A percentile compares a stretch with the other conserved stretches of the same genome.
Evolutionary conservation across 768 basidiomycete genomes (phyloP).

Genomic region (Xerocomellus amylosporus): DNA sequence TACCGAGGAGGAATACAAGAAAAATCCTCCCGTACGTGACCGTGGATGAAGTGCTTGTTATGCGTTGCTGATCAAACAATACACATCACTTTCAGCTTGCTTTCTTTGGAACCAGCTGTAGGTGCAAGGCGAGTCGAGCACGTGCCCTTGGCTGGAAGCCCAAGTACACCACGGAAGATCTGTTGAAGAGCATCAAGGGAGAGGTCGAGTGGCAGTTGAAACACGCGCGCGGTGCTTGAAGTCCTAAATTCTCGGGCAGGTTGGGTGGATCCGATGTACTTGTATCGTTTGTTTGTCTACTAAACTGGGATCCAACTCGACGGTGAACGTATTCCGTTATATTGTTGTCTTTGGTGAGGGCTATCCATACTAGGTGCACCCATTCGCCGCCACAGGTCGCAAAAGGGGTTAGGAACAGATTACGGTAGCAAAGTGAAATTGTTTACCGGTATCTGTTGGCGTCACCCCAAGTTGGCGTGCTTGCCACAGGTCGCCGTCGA

Average conservation of each 20-base stretch:
- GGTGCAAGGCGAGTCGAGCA: slow-evolving; percentile 16
- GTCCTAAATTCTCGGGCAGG: not conserved
- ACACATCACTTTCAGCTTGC: slow-evolving; percentile 6
- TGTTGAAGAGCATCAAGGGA: slow-evolving; percentile 17
- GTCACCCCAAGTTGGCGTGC: no score
- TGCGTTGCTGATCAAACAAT: not conserved
- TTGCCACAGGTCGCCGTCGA: no score
- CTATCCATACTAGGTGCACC: no score
- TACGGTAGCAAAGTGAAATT: no score
- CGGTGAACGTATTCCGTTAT: not conserved
- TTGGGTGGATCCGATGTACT: not conserved
- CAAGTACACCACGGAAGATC: slow-evolving; percentile 30
- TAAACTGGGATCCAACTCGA: not conserved
- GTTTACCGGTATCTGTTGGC: no score
- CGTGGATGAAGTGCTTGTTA: no score
- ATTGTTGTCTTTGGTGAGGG: not conserved
- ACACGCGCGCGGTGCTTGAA: not conserved
- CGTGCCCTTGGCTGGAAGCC: slow-evolving; percentile 30
- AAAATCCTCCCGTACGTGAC: slow-evolving; percentile 4
- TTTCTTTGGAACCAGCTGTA: slow-evolving; percentile 24
- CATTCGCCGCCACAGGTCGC: no score
- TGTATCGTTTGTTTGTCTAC: not conserved
- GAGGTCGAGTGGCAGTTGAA: slow-evolving; percentile 24
- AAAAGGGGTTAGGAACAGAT: no score
- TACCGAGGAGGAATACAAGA: slow-evolving; percentile 26